Evolutionary conservation across 768 basidiomycete genomes (phyloP), one percentile per base, ranked within the genome.

Genomic region (Boletus subcaerulescens): DNA sequence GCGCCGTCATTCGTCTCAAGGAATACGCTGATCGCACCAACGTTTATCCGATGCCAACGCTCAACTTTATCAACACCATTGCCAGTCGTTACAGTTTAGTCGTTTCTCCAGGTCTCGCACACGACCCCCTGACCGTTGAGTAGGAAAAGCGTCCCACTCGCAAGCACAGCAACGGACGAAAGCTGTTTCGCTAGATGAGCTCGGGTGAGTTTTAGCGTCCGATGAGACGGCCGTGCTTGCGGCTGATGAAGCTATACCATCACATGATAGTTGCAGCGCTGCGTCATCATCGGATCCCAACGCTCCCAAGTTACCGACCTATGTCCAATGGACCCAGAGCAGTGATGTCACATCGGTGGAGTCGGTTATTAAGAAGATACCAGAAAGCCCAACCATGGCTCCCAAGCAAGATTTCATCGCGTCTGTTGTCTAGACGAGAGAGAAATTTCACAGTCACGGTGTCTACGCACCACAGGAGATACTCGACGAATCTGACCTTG

Each of bases 1-100:
- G 87, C 42, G 64, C 84, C 29, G 86, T 88, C 43, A 84, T 86
- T 65, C 77, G 84, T 55, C 73, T 89, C 22, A 77, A 81, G 36
- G 83, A 85, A 49, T 84, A 81, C 59, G 78, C 72, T 59, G 41
- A 71, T 62, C 52, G 50, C 18, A 40, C 63, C n/a, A 35, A 46
- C n/a, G 38, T 4, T 13, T 62, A 55, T 44, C 57, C 54, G 12
- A 45, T 54, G n/a, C 65, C 64, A 10, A 56, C 65, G 18, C 58
- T 68, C 50, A 66, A 63, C 31, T 47, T 68, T 15, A 53, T 68
- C 20, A 58, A 43, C n/a, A 60, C 52, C 11, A 26, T 65, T 11
- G 51, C 62, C 26, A 55, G 52, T 33, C 64, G 65, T 45, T 65
- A 48, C 45, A 56, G 64, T 65, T 39, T 1, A 41, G 55, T 32